A percentile compares a stretch with the other conserved stretches of the same genome.
Evolutionary conservation across 805 yeast genomes (phyloP).

Genomic region (Kodamaea sagamina): DNA sequence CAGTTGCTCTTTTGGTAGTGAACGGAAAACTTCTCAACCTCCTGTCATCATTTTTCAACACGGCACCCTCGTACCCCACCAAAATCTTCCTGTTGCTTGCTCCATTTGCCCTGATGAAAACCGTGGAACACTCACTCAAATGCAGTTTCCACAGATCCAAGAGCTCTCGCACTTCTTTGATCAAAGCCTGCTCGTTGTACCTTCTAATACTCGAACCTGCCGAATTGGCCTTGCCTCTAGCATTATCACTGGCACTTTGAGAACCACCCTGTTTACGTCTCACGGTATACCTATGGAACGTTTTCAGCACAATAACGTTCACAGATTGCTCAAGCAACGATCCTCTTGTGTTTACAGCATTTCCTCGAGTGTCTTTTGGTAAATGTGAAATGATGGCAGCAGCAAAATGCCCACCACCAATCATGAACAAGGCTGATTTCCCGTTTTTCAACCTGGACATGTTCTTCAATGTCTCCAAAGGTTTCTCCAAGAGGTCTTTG

Average conservation of each 20-base stretch:
- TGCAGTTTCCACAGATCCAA: slow-evolving; percentile 64
- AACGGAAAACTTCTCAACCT: slow-evolving; percentile 79
- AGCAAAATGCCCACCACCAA: slow-evolving; percentile 98
- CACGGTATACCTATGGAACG: slow-evolving; percentile 93
- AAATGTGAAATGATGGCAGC: slow-evolving; percentile 87
- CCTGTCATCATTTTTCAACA: slow-evolving; percentile 52
- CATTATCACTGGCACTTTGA: slow-evolving; percentile 88
- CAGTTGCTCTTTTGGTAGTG: slow-evolving; percentile 85
- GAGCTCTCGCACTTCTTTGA: slow-evolving; percentile 72
- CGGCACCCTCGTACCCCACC: slow-evolving; percentile 64
- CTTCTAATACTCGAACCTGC: slow-evolving; percentile 92
- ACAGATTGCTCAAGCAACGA: slow-evolving; percentile 64
- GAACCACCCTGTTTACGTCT: slow-evolving; percentile 98
- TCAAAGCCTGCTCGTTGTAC: slow-evolving; percentile 82
- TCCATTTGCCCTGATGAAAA: slow-evolving; percentile 83
- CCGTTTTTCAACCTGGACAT: slow-evolving; percentile 35
- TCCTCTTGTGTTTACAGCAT: slow-evolving; percentile 47
- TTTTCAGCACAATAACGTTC: slow-evolving; percentile 68
- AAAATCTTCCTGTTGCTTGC: slow-evolving; percentile 62
- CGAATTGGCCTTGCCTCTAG: slow-evolving; percentile 92
- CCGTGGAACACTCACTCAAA: slow-evolving; percentile 61
- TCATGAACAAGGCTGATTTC: slow-evolving; percentile 81
- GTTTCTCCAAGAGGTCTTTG: slow-evolving; percentile 40
- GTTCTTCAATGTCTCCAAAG: slow-evolving; percentile 48
- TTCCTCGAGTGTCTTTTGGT: slow-evolving; percentile 57